Percentiles rank a stretch among this genome's conserved stretches.
Conservation (phyloP, 75 land plant genomes). For the Chamaecyparis obtusa region DNA sequence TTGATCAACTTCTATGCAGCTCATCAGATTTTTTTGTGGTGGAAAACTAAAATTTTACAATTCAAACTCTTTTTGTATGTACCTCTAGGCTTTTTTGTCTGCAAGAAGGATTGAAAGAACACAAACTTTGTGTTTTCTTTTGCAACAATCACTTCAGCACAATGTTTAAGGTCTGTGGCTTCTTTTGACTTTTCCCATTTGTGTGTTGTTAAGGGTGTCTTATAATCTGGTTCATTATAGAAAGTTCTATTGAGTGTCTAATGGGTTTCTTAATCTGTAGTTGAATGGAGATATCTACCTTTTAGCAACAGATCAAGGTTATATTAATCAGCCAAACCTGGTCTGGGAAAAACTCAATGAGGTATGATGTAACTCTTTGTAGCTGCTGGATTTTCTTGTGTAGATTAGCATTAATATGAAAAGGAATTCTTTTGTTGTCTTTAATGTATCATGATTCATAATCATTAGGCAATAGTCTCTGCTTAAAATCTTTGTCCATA, state of each 20-base stretch:
- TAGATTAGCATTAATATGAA: not conserved
- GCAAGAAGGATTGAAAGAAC: constrained; percentile 79
- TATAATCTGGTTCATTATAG: not conserved
- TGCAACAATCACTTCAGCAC: constrained; percentile 99
- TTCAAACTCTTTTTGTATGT: not conserved
- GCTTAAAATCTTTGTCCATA: not conserved
- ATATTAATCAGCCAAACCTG: constrained; percentile 82
- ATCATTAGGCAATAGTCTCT: not conserved
- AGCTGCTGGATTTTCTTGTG: not conserved
- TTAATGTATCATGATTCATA: not conserved
- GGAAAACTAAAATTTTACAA: not conserved
- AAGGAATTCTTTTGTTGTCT: not conserved
- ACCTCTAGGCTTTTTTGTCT: constrained; percentile 76
- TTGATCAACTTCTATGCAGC: not conserved
- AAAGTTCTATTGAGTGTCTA: not conserved
- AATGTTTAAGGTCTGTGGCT: constrained; percentile 85
- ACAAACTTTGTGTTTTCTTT: constrained; percentile 92
- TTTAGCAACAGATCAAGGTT: constrained; percentile 92
- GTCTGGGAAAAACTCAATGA: constrained; percentile 97
- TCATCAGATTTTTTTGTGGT: not conserved
- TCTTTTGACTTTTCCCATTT: not conserved
- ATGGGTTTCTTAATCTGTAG: constrained; percentile 37
- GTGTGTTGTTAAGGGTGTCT: not conserved
- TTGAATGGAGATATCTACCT: constrained; percentile 74
- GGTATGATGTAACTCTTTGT: constrained; percentile 39